Percentiles rank a stretch among this genome's conserved stretches.
These are phyloP conservation scores for Drechslerella dactyloides DNA, from an alignment of 2,329 filamentous ascomycete species.

Conservation along the genomic window DNA sequence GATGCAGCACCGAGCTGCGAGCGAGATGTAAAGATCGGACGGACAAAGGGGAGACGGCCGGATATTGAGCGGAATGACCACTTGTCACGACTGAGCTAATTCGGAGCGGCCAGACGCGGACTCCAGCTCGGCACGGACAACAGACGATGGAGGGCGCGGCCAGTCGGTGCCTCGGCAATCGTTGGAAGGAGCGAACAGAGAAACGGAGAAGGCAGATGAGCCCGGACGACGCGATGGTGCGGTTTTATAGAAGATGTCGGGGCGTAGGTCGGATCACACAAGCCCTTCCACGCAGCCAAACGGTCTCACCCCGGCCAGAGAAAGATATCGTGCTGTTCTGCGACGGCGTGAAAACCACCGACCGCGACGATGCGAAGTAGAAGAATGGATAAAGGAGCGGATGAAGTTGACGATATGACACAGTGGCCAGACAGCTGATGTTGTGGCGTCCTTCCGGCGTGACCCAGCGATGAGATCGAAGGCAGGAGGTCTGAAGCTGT, in stretches of 20 bases:
- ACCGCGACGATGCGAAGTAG: not conserved
- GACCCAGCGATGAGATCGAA: not conserved
- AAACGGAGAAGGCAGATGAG: not conserved
- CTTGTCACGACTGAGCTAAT: not conserved
- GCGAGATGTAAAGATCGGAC: not conserved
- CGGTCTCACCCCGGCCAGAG: not conserved
- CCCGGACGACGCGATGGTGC: not conserved
- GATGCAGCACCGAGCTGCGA: not conserved
- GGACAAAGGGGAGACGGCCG: not conserved
- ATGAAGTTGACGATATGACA: conserved; percentile 4
- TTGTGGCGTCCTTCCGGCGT: not conserved
- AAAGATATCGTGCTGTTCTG: not conserved
- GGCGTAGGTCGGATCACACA: conserved; percentile 1
- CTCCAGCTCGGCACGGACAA: not conserved
- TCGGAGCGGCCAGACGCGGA: not conserved
- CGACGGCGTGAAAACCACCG: not conserved
- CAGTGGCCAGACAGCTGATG: conserved; percentile 1
- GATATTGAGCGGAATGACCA: not conserved
- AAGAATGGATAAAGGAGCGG: not conserved
- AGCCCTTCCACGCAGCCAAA: not conserved
- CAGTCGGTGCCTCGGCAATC: not conserved
- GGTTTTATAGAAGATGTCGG: not conserved
- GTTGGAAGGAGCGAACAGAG: not conserved
- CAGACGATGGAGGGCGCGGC: too few relatives aligned
- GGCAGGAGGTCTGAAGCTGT: conserved; percentile 1